Evolutionary conservation across 345 rosid species (phyloP), one percentile per base, ranked within the genome.

Genomic region (Lepidium sativum): DNA sequence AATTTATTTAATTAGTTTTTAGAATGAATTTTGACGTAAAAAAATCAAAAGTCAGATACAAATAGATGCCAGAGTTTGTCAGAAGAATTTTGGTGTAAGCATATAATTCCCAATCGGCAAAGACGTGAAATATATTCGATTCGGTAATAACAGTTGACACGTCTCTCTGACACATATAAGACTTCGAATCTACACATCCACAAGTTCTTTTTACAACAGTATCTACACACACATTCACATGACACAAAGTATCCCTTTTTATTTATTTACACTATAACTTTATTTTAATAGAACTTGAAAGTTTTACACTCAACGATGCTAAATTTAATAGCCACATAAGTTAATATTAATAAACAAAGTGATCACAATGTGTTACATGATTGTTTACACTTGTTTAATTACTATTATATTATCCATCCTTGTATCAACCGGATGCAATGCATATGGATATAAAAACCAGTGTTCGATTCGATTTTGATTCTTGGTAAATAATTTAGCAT

Each of bases 81-180:
- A 69, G 55, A 60, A 47, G 47, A 59, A 63, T 63, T 63, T 25
- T 63, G 63, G 44, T 38, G 58, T 39, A 47, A 55, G 75, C 50
- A 63, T 63, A 48, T 56, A 13, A 14, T 63, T 43, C 57, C 69
- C 69, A 63, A n/a, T 55, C n/a, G n/a, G n/a, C n/a, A n/a, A n/a
- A n/a, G 59, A 55, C 59, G 59, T 63, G 38, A 38, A n/a, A 3
- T 29, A 54, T 71, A 71, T 71, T 71, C 65, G 70, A 55, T 71
- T 55, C 52, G 32, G 65, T 63, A 55, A 63, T 33, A 54, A 55
- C 3, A 5, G 13, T 47, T 9, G 75, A 71, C 69, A 63, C 64
- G 42, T 71, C 51, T 71, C 44, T 55, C 25, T 23, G 38, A 55
- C 9, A 40, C 53, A 27, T 27, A n/a, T 27, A 11, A 57, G 21